phyloP scores from a whole-genome alignment of 1,284 basidiomycete species.

The Tylopilus orsonianus region DNA sequence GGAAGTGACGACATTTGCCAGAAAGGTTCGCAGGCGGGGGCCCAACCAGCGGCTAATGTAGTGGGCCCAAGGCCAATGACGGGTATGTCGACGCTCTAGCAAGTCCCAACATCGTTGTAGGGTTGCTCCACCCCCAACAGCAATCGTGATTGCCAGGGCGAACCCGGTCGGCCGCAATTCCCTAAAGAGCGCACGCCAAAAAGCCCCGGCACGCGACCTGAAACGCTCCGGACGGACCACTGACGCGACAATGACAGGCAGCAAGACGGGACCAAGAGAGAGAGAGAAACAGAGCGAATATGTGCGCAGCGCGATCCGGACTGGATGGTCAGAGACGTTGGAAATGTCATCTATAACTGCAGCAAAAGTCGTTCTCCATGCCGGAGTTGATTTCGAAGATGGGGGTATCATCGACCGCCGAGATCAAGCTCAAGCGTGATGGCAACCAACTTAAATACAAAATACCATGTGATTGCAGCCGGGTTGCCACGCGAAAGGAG shows the following conservation, averaged over 20 bases:
- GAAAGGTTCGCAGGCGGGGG: conserved; percentile 49
- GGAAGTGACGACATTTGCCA: conserved; percentile 59
- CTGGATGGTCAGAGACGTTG: conserved; percentile 42
- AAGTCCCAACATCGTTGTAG: conserved; percentile 48
- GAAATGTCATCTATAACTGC: not conserved
- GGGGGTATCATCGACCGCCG: not conserved
- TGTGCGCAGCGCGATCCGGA: conserved; percentile 62
- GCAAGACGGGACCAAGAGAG: conserved; percentile 60
- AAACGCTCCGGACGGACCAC: conserved; percentile 19
- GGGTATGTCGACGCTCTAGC: conserved; percentile 24
- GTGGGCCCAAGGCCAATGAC: not conserved
- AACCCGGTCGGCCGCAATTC: conserved; percentile 64
- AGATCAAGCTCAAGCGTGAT: not conserved
- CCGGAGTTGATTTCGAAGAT: not conserved
- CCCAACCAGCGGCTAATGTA: conserved; percentile 9
- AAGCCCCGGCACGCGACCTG: conserved; percentile 14
- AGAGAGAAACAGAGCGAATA: conserved; percentile 66
- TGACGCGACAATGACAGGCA: conserved; percentile 48
- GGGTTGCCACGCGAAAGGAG: not conserved
- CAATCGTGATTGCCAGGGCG: conserved; percentile 62
- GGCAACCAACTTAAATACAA: conserved; percentile 2
- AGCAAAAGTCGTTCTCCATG: conserved; percentile 11
- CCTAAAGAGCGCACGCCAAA: conserved; percentile 47
- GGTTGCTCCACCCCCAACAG: conserved; percentile 60
- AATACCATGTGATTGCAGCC: conserved; percentile 19